Evolutionary conservation across 164 flowering plant species (phyloP), one percentile per base, ranked within the genome.

Genomic region (Kalanchoe fedtschenkoi): DNA sequence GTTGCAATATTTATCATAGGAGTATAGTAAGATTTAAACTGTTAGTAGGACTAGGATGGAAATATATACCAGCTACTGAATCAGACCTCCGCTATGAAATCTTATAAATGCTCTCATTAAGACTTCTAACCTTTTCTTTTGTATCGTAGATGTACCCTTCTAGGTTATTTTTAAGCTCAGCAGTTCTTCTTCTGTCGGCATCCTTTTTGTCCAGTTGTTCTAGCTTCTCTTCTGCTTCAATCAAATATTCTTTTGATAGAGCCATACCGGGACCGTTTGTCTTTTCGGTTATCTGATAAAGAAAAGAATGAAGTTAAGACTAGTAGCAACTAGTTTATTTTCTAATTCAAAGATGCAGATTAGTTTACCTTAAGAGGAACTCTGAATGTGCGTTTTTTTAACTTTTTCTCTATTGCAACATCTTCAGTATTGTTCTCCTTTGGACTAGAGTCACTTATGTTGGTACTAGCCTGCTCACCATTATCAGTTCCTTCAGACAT

Each of bases 121-220:
- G 16, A 51, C 43, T 61, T 42, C 68, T 19, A 51, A 89, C 99
- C 96, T 95, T 87, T 65, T 95, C 99, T 75, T 73, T 89, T n/a
- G 91, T 89, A 38, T 87, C 70, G 72, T 95, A 95, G 46, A 95
- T 87, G 76, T 89, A 95, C 30, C 81, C 84, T 77, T 95, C 99
- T 72, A 95, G 76, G 74, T 82, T 80, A 74, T 95, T 95, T 70
- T 95, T 95, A 39, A 91, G 72, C 76, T 95, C 99, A n/a, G 95
- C 97, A 34, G 97, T 95, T 73, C 87, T 84, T 72, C 85, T 84
- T 59, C 99, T 76, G 69, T 91, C 96, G 2, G 83, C 85, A 69
- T 91, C 97, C 70, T 79, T 91, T 72, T 79, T 86, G 77, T 89
- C 87, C 67, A 91, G 72, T 65, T 77, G 79, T 67, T 80, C 90